Conservation (phyloP, 768 basidiomycete species). For the Podaxis sp. region DNA sequence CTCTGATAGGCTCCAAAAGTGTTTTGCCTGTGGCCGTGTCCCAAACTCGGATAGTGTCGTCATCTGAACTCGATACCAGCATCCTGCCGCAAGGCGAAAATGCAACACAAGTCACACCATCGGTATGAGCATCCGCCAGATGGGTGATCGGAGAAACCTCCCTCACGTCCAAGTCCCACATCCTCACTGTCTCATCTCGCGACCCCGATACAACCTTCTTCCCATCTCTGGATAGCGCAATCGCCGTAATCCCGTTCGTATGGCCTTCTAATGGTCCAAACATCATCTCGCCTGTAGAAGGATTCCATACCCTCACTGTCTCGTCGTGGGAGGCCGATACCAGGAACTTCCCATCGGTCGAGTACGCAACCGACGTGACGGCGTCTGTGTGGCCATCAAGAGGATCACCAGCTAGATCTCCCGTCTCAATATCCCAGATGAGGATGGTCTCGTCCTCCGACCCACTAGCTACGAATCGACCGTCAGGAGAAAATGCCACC, state of each 20-base stretch:
- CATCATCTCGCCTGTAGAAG: constrained; percentile 9
- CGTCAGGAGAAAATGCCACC: constrained; percentile 22
- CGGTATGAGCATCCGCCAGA: constrained; percentile 15
- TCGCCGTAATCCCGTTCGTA: constrained; percentile 17
- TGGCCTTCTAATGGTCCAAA: constrained; percentile 16
- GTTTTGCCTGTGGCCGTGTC: constrained; percentile 16
- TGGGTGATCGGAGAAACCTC: background rate
- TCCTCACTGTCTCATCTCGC: constrained; percentile 19
- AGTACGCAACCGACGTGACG: constrained; percentile 22
- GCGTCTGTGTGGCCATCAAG: constrained; percentile 21
- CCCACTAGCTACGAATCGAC: constrained; percentile 19
- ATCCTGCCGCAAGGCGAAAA: constrained; percentile 24
- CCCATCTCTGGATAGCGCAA: constrained; percentile 25
- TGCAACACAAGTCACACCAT: constrained; percentile 20
- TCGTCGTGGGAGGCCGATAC: constrained; percentile 24
- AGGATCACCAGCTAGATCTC: constrained; percentile 7
- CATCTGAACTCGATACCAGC: constrained; percentile 34
- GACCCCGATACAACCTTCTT: constrained; percentile 19
- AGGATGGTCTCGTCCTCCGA: constrained; percentile 22
- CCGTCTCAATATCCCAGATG: constrained; percentile 20
- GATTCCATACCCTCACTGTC: constrained; percentile 28
- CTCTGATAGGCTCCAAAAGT: constrained; percentile 12
- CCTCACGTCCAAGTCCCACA: constrained; percentile 21
- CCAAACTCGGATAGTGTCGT: constrained; percentile 23
- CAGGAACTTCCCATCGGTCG: constrained; percentile 20